These are phyloP conservation scores for Theobroma grandiflorum DNA, from an alignment of 441 rosid genomes.

Conservation along the genomic window DNA sequence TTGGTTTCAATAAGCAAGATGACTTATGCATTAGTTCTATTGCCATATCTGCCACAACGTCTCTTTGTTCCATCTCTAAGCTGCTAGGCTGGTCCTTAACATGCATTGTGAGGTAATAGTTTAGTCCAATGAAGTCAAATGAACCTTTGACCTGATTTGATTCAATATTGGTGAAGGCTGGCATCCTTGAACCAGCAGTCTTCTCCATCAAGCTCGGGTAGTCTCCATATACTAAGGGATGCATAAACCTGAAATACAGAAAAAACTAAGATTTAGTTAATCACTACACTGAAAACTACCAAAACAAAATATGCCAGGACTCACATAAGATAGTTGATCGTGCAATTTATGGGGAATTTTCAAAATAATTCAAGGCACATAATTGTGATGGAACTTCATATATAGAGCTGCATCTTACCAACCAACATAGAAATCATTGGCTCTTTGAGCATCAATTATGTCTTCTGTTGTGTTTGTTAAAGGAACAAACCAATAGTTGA, in stretches of 20 bases:
- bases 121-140: constrained; percentile 66
- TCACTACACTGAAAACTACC: neutral
- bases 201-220: constrained; percentile 70
- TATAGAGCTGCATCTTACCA: constrained; percentile 51
- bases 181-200: constrained; percentile 65
- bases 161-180: constrained; percentile 58
- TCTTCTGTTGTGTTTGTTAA: constrained; percentile 56
- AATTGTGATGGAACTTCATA: neutral
- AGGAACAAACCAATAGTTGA: constrained; percentile 43
- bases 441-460: constrained; percentile 60
- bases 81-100: constrained; percentile 44
- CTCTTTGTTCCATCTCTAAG: constrained; percentile 43
- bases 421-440: constrained; percentile 55
- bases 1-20: neutral
- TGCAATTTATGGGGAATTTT: neutral
- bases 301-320: neutral
- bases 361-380: neutral
- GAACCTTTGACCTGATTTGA: constrained; percentile 64
- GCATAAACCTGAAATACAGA: constrained; percentile 48
- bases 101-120: constrained; percentile 41
- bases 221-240: constrained; percentile 74
- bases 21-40: constrained; percentile 36
- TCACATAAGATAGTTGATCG: neutral
- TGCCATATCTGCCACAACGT: constrained; percentile 51
- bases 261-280: neutral